Percentiles rank a stretch among this genome's conserved stretches.
Conservation (phyloP, 768 basidiomycete species). For the Zangia roseola region DNA sequence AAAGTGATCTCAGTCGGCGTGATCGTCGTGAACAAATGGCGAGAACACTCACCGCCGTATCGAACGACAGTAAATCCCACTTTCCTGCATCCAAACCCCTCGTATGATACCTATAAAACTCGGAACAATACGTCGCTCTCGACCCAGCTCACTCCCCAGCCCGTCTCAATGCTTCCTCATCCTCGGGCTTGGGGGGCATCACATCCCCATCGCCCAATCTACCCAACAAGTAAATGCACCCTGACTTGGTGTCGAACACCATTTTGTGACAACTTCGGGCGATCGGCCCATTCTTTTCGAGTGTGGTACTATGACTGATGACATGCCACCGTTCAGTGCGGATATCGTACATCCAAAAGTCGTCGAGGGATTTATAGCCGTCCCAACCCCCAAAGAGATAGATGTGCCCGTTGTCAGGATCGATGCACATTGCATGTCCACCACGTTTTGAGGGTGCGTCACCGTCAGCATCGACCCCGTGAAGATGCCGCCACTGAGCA, state of each 20-base stretch:
- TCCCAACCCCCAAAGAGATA: conserved; percentile 84
- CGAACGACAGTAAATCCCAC: conserved; percentile 70
- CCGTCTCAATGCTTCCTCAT: conserved; percentile 18
- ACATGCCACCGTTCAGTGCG: conserved; percentile 58
- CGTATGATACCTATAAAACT: conserved; percentile 69
- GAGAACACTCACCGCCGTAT: conserved; percentile 55
- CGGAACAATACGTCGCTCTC: conserved; percentile 47
- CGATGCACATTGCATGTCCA: conserved; percentile 83
- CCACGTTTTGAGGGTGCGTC: conserved; percentile 68
- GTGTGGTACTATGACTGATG: conserved; percentile 52
- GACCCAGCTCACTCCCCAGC: conserved; percentile 20
- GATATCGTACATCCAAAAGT: conserved; percentile 76
- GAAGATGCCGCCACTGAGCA: conserved; percentile 59
- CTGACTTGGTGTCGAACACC: conserved; percentile 71
- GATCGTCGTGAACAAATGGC: neutral
- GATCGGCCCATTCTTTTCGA: conserved; percentile 64
- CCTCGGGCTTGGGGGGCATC: conserved; percentile 22
- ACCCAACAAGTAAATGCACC: conserved; percentile 72
- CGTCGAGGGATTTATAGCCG: conserved; percentile 67
- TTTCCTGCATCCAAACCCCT: conserved; percentile 47
- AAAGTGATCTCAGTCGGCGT: neutral
- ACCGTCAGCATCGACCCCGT: conserved; percentile 58
- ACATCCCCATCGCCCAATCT: conserved; percentile 59
- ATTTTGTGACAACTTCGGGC: conserved; percentile 80
- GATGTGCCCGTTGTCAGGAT: conserved; percentile 56